A percentile compares a stretch with the other conserved stretches of the same genome.
phyloP scores from a whole-genome alignment of 768 basidiomycete genomes.

The Nidularia pulvinata region DNA sequence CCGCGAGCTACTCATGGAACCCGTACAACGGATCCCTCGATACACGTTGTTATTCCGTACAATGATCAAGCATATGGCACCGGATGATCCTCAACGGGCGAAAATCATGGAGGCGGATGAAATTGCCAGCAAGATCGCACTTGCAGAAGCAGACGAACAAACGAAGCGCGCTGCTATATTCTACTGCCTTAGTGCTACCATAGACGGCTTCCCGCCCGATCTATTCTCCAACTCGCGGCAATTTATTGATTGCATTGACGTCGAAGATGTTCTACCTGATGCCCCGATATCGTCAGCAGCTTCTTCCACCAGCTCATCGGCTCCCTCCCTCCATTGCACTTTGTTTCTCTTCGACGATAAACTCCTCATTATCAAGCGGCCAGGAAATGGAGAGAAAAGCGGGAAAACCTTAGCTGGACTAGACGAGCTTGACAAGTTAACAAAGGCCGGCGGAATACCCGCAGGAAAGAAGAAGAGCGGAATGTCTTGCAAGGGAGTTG shows the following conservation, averaged over 20 bases:
- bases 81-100: slow-evolving; percentile 72
- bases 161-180: slow-evolving; percentile 89
- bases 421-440: slow-evolving; percentile 75
- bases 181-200: slow-evolving; percentile 79
- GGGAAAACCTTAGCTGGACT: slow-evolving; percentile 74
- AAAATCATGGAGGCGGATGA: slow-evolving; percentile 85
- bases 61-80: slow-evolving; percentile 90
- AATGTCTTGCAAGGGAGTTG: slow-evolving; percentile 81
- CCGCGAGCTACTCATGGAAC: slow-evolving; percentile 93
- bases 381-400: slow-evolving; percentile 70
- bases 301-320: slow-evolving; percentile 35
- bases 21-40: slow-evolving; percentile 93
- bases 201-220: slow-evolving; percentile 90
- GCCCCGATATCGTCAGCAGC: slow-evolving; percentile 41
- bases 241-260: slow-evolving; percentile 92
- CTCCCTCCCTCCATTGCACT: slow-evolving; percentile 73
- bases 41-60: slow-evolving; percentile 92
- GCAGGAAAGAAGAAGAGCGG: slow-evolving; percentile 74
- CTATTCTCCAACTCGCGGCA: slow-evolving; percentile 88
- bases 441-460: slow-evolving; percentile 61
- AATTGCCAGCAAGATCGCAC: slow-evolving; percentile 88
- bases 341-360: slow-evolving; percentile 96
- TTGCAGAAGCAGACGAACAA: slow-evolving; percentile 89
- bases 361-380: slow-evolving; percentile 88
- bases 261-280: slow-evolving; percentile 75